These are phyloP conservation scores for Starmera quercuum DNA, from an alignment of 805 yeast genomes.

Conservation along the genomic window DNA sequence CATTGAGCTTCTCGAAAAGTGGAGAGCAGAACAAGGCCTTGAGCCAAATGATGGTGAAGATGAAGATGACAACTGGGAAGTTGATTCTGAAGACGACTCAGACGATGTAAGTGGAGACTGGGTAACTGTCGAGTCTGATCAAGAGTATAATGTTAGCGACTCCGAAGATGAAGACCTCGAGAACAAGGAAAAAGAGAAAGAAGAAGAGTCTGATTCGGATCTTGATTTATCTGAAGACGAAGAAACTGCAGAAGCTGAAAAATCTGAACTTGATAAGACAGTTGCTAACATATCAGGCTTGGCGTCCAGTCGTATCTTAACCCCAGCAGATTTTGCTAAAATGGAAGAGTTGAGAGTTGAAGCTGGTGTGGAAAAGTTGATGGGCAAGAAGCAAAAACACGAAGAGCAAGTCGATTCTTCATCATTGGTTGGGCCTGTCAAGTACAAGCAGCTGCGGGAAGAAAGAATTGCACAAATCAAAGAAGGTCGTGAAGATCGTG, in stretches of 20 bases:
- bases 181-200: slow-evolving; percentile 32
- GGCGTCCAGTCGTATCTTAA: slow-evolving; percentile 71
- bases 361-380: slow-evolving; percentile 76
- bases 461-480: slow-evolving; percentile 80
- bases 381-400: slow-evolving; percentile 52
- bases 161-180: slow-evolving; percentile 37
- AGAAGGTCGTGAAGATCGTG: slow-evolving; percentile 93
- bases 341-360: slow-evolving; percentile 77
- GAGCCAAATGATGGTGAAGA: slow-evolving; percentile 52
- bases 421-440: slow-evolving; percentile 63
- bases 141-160: slow-evolving; percentile 54
- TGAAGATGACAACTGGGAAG: slow-evolving; percentile 55
- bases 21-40: slow-evolving; percentile 60
- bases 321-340: slow-evolving; percentile 98
- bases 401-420: slow-evolving; percentile 85
- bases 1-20: slow-evolving; percentile 78
- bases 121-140: slow-evolving; percentile 80
- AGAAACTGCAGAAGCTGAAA: slow-evolving; percentile 21
- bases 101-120: slow-evolving; percentile 82
- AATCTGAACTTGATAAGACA: slow-evolving; percentile 16
- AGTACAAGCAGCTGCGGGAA: slow-evolving; percentile 78
- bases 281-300: slow-evolving; percentile 28
- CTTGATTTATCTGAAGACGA: slow-evolving; percentile 31
- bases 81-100: slow-evolving; percentile 38
- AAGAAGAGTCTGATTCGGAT: slow-evolving; percentile 45